Conservation (phyloP, 2,329 filamentous ascomycete genomes). For the Fusarium nelsonii region DNA sequence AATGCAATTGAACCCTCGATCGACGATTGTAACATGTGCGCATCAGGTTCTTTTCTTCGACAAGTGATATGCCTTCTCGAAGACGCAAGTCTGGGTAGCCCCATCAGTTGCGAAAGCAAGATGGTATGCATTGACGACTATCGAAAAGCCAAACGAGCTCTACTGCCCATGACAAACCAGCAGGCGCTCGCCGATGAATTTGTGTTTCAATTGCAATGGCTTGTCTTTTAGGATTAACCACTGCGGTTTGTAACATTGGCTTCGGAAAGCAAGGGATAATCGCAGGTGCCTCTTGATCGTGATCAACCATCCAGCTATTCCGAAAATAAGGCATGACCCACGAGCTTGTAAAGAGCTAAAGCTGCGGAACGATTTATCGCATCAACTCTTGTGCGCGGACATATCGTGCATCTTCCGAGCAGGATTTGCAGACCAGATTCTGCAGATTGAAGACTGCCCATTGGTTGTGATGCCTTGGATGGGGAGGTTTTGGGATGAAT, state of each 20-base stretch:
- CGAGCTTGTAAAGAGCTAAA: constrained; percentile 26
- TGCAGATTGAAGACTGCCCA: constrained; percentile 18
- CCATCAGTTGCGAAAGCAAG: constrained; percentile 14
- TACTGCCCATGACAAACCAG: neutral
- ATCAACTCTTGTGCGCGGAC: constrained; percentile 41
- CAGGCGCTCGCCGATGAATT: neutral
- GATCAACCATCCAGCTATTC: constrained; percentile 21
- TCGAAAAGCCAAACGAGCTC: constrained; percentile 2
- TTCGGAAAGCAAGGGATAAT: constrained; percentile 4
- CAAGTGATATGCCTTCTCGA: constrained; percentile 5
- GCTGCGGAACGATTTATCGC: constrained; percentile 40
- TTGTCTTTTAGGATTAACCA: neutral
- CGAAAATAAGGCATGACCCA: constrained; percentile 10
- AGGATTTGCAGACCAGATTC: constrained; percentile 41
- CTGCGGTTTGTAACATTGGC: neutral
- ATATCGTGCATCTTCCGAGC: constrained; percentile 44
- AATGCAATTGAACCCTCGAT: constrained; percentile 29
- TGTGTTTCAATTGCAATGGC: neutral
- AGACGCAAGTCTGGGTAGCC: constrained; percentile 33
- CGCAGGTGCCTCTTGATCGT: constrained; percentile 14
- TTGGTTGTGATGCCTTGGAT: constrained; percentile 36
- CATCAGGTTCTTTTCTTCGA: constrained; percentile 14
- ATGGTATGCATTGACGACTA: constrained; percentile 15
- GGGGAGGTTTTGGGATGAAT: constrained; percentile 31
- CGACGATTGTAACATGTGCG: constrained; percentile 6